phyloP scores from a whole-genome alignment of 169 alveolate species.

The Cryptosporidium ryanae region DNA sequence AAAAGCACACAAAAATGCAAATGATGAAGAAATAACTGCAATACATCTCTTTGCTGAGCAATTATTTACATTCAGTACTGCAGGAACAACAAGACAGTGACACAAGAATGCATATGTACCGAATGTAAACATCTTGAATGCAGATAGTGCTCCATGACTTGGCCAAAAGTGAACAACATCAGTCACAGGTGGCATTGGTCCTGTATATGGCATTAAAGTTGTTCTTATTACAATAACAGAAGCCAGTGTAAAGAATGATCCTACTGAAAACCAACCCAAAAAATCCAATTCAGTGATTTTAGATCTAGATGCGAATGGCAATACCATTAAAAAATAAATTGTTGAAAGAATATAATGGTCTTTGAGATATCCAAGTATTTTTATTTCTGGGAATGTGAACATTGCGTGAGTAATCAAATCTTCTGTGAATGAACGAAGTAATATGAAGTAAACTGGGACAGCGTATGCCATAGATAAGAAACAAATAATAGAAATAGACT shows the following conservation, averaged over 20 bases:
- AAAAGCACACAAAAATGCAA: slow-evolving; percentile 31
- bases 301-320: slow-evolving; percentile 57
- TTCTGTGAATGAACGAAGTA: slow-evolving; percentile 46
- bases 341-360: slow-evolving; percentile 43
- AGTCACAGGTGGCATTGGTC: slow-evolving; percentile 73
- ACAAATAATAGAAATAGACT: slow-evolving; percentile 65
- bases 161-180: slow-evolving; percentile 48
- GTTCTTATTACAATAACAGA: slow-evolving; percentile 49
- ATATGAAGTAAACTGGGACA: slow-evolving; percentile 67
- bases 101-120: slow-evolving; percentile 72
- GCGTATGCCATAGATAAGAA: slow-evolving; percentile 74
- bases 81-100: slow-evolving; percentile 70
- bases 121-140: slow-evolving; percentile 66
- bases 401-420: slow-evolving; percentile 60
- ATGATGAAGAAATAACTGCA: slow-evolving; percentile 56
- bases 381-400: slow-evolving; percentile 35
- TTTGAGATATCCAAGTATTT: slow-evolving; percentile 27
- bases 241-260: slow-evolving; percentile 52
- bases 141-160: slow-evolving; percentile 30
- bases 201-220: slow-evolving; percentile 29
- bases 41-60: slow-evolving; percentile 60
- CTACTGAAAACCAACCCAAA: slow-evolving; percentile 69
- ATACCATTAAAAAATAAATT: slow-evolving; percentile 31
- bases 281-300: slow-evolving; percentile 50
- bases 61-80: slow-evolving; percentile 55